A percentile compares a stretch with the other conserved stretches of the same genome.
phyloP scores from a whole-genome alignment of 2,329 filamentous ascomycete species.

The Cadophora luteo-olivacea region DNA sequence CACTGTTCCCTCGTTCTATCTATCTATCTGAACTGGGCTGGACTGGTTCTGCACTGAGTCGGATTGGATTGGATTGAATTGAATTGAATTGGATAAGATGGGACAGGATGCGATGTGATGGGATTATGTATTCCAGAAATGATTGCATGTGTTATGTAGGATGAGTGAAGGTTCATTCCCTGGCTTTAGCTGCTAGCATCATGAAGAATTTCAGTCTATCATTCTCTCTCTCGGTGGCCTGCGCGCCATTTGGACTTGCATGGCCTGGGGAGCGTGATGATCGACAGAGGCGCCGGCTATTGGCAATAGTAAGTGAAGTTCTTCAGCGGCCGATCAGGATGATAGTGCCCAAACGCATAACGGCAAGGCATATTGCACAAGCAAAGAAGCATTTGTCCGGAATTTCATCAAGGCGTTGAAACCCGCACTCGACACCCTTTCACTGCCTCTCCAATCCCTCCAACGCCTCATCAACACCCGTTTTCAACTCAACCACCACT shows the following conservation, averaged over 20 bases:
- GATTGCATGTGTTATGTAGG: conserved; percentile 21
- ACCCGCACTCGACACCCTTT: background rate
- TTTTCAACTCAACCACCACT: conserved; percentile 27
- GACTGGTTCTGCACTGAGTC: conserved; percentile 9
- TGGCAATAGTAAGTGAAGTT: background rate
- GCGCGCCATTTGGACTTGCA: too few species aligned
- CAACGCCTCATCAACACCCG: conserved; percentile 18
- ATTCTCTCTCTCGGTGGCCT: background rate
- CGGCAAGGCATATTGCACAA: background rate
- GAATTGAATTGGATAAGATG: background rate
- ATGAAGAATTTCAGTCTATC: background rate
- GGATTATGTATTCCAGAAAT: conserved; percentile 14
- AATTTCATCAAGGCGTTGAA: background rate
- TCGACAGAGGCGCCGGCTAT: background rate
- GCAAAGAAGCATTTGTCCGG: background rate
- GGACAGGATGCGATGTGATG: conserved; percentile 5
- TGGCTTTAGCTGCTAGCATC: conserved; percentile 3
- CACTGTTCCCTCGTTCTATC: background rate
- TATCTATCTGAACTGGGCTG: background rate
- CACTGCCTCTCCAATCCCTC: conserved; percentile 16
- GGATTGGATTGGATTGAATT: conserved; percentile 20
- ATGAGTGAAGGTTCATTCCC: conserved; percentile 5
- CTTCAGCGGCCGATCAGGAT: background rate
- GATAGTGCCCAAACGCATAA: background rate
- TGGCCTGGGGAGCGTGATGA: too few species aligned